Conservation (phyloP, 768 basidiomycete species). For the Paxillus rubicundulus region DNA sequence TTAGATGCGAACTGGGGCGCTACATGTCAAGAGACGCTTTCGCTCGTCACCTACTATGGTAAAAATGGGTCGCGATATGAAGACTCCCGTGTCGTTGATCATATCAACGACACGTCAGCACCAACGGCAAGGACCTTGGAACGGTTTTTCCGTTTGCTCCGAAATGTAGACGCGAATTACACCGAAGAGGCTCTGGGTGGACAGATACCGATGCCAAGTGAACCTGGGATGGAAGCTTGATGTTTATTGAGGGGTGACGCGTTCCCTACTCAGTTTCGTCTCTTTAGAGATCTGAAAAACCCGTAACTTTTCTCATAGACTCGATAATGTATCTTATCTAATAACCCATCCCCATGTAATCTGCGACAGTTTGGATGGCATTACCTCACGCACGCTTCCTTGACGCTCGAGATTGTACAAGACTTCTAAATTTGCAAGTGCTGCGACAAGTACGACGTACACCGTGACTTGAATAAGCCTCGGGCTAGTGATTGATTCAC, state of each 20-base stretch:
- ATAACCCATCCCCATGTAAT: too few species aligned
- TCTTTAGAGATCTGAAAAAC: too few species aligned
- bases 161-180: slow-evolving; percentile 45
- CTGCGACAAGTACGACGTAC: too few species aligned
- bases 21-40: slow-evolving; percentile 49
- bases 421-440: neutral
- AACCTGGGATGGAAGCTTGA: slow-evolving; percentile 1
- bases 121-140: slow-evolving; percentile 48
- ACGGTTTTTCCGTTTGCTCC: slow-evolving; percentile 47
- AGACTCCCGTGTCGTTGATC: slow-evolving; percentile 47
- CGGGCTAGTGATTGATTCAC: neutral
- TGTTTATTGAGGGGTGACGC: slow-evolving; percentile 28
- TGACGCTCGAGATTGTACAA: too few species aligned
- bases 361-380: too few species aligned
- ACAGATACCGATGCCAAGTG: neutral
- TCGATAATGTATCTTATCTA: too few species aligned
- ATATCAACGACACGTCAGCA: slow-evolving; percentile 46
- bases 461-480: neutral
- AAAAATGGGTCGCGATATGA: slow-evolving; percentile 47
- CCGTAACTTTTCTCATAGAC: too few species aligned
- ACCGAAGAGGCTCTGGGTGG: slow-evolving; percentile 22
- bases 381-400: too few species aligned
- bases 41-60: slow-evolving; percentile 56
- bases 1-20: slow-evolving; percentile 42
- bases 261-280: too few species aligned